These are phyloP conservation scores for Hordeum pubiflorum DNA, from an alignment of 202 grass and related monocot species.

Conservation along the genomic window DNA sequence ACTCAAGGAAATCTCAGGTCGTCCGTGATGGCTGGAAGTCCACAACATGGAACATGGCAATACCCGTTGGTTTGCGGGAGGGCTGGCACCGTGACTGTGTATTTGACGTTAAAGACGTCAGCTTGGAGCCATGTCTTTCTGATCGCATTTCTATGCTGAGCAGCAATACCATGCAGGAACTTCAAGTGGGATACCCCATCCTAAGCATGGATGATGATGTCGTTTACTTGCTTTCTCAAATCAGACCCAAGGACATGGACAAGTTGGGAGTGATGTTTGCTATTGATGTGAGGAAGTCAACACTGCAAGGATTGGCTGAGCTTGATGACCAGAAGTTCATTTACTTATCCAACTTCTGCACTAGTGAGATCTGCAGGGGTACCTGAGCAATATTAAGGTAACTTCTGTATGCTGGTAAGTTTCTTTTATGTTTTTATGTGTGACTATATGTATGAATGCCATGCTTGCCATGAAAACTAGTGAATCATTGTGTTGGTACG, in stretches of 20 bases:
- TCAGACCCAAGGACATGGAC: background rate
- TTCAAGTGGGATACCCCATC: background rate
- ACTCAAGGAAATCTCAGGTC: background rate
- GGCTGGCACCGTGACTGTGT: slow-evolving; percentile 18
- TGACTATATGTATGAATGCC: slow-evolving; percentile 12
- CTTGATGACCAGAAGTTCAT: background rate
- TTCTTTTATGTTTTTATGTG: slow-evolving; percentile 6
- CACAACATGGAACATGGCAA: slow-evolving; percentile 15
- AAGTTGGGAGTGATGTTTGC: background rate
- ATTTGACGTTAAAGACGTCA: background rate
- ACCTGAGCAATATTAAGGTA: slow-evolving; percentile 10
- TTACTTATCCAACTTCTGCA: background rate
- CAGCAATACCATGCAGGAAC: background rate
- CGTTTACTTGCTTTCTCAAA: slow-evolving; percentile 5
- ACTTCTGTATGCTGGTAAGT: background rate
- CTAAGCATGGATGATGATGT: slow-evolving; percentile 14
- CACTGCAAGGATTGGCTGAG: background rate
- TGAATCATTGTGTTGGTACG: slow-evolving; percentile 17
- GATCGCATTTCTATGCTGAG: background rate
- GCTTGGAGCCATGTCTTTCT: slow-evolving; percentile 8
- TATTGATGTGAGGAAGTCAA: slow-evolving; percentile 15
- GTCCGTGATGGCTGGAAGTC: slow-evolving; percentile 20
- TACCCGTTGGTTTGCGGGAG: background rate
- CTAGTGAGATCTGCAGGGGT: slow-evolving; percentile 24
- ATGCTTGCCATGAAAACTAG: slow-evolving; percentile 9